Conservation (phyloP, 192 early-diverging fungal species). For the Rhizoclosmatium sp. region DNA sequence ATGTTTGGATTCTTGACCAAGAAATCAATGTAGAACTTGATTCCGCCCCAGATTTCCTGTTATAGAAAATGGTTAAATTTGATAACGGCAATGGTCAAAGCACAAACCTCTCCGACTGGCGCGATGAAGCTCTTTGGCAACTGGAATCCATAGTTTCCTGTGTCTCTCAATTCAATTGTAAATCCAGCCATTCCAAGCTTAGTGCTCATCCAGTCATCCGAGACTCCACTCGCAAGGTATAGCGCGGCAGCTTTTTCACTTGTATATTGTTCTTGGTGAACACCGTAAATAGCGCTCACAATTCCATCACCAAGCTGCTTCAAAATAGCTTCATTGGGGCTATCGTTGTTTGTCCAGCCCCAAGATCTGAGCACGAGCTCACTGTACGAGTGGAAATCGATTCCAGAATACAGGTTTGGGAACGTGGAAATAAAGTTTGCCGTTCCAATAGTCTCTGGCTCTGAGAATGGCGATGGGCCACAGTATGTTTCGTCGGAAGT, state of each 20-base stretch:
- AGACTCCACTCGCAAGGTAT: constrained; percentile 36
- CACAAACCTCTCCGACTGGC: constrained; percentile 39
- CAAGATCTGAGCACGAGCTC: constrained; percentile 32
- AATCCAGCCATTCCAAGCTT: constrained; percentile 34
- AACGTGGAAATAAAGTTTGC: constrained; percentile 45
- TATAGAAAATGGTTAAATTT: neutral
- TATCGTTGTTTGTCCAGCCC: constrained; percentile 27
- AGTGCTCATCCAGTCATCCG: constrained; percentile 32
- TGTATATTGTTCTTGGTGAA: constrained; percentile 8
- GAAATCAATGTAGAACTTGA: constrained; percentile 23
- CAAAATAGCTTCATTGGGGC: constrained; percentile 30
- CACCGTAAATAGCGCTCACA: constrained; percentile 2
- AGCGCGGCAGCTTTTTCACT: constrained; percentile 16
- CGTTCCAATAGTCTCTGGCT: constrained; percentile 53
- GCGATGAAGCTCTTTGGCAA: constrained; percentile 37
- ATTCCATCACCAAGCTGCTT: constrained; percentile 36
- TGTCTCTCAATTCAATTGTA: constrained; percentile 43
- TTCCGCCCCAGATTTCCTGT: constrained; percentile 18
- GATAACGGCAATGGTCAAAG: neutral
- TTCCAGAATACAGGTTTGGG: constrained; percentile 44
- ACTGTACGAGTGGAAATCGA: constrained; percentile 53
- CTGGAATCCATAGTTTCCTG: constrained; percentile 39
- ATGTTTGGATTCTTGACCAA: constrained; percentile 17
- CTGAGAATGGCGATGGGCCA: constrained; percentile 43
- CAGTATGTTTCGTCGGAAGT: constrained; percentile 55